A percentile compares a stretch with the other conserved stretches of the same genome.
phyloP scores from a whole-genome alignment of 1,284 basidiomycete species.

The Cutaneotrichosporon daszewskae region DNA sequence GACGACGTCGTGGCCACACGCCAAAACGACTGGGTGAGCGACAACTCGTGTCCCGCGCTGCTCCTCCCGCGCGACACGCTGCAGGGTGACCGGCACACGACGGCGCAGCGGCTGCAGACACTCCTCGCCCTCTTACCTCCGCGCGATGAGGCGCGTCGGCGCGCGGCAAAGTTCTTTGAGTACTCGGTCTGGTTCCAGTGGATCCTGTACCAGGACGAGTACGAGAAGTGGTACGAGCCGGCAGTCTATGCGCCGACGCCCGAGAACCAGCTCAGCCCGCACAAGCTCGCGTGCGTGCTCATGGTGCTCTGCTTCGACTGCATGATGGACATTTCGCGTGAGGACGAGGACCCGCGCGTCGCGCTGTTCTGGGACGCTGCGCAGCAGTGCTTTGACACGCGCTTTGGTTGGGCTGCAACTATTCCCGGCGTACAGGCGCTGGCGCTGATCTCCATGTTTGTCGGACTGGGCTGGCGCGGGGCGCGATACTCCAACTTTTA shows the following conservation, averaged over 20 bases:
- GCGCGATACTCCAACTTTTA: constrained; percentile 37
- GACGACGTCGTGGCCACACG: constrained; percentile 29
- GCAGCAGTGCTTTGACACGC: constrained; percentile 40
- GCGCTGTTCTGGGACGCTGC: constrained; percentile 37
- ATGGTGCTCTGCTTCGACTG: constrained; percentile 42
- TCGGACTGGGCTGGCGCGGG: constrained; percentile 39
- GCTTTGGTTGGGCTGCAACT: constrained; percentile 39
- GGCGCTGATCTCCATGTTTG: constrained; percentile 34
- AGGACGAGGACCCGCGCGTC: constrained; percentile 26
- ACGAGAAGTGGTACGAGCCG: constrained; percentile 36
- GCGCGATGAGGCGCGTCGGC: constrained; percentile 23
- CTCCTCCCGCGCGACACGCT: constrained; percentile 26
- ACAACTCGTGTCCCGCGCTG: constrained; percentile 37
- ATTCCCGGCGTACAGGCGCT: constrained; percentile 41
- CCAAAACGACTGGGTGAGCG: constrained; percentile 38
- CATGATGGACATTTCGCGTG: constrained; percentile 17
- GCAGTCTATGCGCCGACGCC: constrained; percentile 36
- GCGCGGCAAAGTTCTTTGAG: constrained; percentile 28
- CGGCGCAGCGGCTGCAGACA: constrained; percentile 26
- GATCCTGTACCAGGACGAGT: constrained; percentile 33
- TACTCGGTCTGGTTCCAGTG: constrained; percentile 35
- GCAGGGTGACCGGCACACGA: constrained; percentile 25
- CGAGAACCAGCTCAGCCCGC: constrained; percentile 37
- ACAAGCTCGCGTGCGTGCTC: constrained; percentile 42
- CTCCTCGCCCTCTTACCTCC: constrained; percentile 31